A percentile compares a stretch with the other conserved stretches of the same genome.
Conservation (phyloP, 2,329 filamentous ascomycete species). For the Xylariaceae sp. region DNA sequence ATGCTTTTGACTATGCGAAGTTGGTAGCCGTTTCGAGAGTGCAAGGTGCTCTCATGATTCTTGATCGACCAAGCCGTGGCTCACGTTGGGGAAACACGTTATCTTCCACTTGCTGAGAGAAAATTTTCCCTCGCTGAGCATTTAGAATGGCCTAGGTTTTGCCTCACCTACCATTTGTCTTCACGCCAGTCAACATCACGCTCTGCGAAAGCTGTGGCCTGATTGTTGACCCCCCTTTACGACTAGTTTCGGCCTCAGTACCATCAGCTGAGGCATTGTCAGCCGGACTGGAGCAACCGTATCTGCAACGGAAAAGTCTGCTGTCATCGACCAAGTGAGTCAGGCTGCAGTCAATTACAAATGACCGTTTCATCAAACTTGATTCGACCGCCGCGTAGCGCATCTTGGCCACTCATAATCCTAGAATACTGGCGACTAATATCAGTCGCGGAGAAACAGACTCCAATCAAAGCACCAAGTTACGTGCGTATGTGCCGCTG, state of each 20-base stretch:
- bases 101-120: too few species aligned
- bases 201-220: not conserved
- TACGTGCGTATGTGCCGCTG: slow-evolving; percentile 4
- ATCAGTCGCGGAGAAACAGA: not conserved
- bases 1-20: too few species aligned
- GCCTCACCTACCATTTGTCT: too few species aligned
- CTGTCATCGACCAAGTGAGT: slow-evolving; percentile 8
- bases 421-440: slow-evolving; percentile 3
- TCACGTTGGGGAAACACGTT: too few species aligned
- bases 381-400: not conserved
- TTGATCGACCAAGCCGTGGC: too few species aligned
- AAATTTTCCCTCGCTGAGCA: too few species aligned
- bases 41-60: too few species aligned
- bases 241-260: slow-evolving; percentile 15
- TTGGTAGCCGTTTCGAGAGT: too few species aligned
- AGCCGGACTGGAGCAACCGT: slow-evolving; percentile 17
- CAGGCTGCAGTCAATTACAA: slow-evolving; percentile 15
- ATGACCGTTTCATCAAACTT: slow-evolving; percentile 11
- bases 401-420: slow-evolving; percentile 7
- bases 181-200: slow-evolving; percentile 4
- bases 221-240: not conserved
- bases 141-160: too few species aligned
- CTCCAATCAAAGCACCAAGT: slow-evolving; percentile 1
- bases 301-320: slow-evolving; percentile 10
- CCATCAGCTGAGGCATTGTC: slow-evolving; percentile 27